These are phyloP conservation scores for Adansonia grandidieri DNA, from an alignment of 441 rosid species.

Conservation along the genomic window DNA sequence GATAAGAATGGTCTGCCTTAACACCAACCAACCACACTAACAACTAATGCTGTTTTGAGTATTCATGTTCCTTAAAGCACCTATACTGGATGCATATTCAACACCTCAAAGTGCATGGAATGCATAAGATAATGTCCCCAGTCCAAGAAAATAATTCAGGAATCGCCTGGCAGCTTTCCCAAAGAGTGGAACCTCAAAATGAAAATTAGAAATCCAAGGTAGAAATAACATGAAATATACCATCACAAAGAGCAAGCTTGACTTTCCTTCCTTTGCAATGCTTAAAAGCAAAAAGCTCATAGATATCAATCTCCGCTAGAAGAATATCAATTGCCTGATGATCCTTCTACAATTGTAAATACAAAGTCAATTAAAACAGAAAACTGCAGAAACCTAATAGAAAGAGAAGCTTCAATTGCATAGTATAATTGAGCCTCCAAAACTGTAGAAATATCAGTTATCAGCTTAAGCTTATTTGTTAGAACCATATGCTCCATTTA, in stretches of 20 bases:
- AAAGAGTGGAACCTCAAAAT: slow-evolving; percentile 13
- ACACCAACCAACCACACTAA: neutral
- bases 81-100: neutral
- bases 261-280: slow-evolving; percentile 96
- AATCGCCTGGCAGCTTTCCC: slow-evolving; percentile 20
- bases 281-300: slow-evolving; percentile 98
- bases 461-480: neutral
- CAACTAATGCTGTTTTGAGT: slow-evolving; percentile 16
- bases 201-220: slow-evolving; percentile 9
- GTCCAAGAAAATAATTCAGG: slow-evolving; percentile 7
- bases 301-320: slow-evolving; percentile 95
- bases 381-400: neutral
- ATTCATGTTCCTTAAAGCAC: neutral
- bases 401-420: neutral
- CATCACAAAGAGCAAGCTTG: slow-evolving; percentile 98
- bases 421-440: neutral
- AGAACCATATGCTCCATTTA: neutral
- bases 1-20: neutral
- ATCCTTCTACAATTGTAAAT: slow-evolving; percentile 67
- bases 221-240: slow-evolving; percentile 41
- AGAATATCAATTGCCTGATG: slow-evolving; percentile 99
- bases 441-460: neutral
- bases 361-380: slow-evolving; percentile 26
- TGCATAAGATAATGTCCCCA: neutral
- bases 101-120: slow-evolving; percentile 15